phyloP scores from a whole-genome alignment of 192 early-diverging fungal genomes.

The Gonapodya prolifera region DNA sequence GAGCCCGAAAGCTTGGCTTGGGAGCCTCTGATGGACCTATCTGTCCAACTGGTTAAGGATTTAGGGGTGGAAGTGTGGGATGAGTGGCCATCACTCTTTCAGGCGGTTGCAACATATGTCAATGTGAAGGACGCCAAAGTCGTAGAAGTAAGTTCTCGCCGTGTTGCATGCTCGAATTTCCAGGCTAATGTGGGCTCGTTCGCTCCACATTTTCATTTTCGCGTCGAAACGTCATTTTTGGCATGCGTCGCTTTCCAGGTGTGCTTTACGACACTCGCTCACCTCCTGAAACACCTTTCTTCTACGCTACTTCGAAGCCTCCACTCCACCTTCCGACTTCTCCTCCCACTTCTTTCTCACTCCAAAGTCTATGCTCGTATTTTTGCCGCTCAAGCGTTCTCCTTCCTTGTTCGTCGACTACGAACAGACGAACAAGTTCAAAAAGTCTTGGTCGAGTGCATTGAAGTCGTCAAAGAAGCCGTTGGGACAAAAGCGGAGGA shows the following conservation, averaged over 20 bases:
- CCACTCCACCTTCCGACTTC: slow-evolving; percentile 25
- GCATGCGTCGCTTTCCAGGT: slow-evolving; percentile 60
- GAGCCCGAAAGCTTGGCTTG: slow-evolving; percentile 49
- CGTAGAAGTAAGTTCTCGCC: slow-evolving; percentile 46
- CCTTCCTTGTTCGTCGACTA: slow-evolving; percentile 74
- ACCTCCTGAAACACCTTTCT: neutral
- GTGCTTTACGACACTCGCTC: slow-evolving; percentile 48
- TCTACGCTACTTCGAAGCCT: neutral
- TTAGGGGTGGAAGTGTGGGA: slow-evolving; percentile 82
- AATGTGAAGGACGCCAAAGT: slow-evolving; percentile 52
- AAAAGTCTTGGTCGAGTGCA: slow-evolving; percentile 26
- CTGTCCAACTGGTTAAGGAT: slow-evolving; percentile 58
- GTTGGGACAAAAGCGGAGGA: slow-evolving; percentile 7
- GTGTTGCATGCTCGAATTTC: too few relatives aligned
- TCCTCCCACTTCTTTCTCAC: slow-evolving; percentile 59
- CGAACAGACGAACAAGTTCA: slow-evolving; percentile 47
- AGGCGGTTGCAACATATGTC: slow-evolving; percentile 51
- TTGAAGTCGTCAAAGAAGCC: slow-evolving; percentile 13
- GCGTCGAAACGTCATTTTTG: neutral
- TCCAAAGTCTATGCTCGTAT: slow-evolving; percentile 63
- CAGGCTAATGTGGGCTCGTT: neutral
- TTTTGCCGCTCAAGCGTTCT: slow-evolving; percentile 86
- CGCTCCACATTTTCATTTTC: neutral
- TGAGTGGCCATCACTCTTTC: slow-evolving; percentile 56
- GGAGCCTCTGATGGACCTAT: slow-evolving; percentile 62